phyloP scores from a whole-genome alignment of 73 alveolate species.

The Paraurostyla sp. region DNA sequence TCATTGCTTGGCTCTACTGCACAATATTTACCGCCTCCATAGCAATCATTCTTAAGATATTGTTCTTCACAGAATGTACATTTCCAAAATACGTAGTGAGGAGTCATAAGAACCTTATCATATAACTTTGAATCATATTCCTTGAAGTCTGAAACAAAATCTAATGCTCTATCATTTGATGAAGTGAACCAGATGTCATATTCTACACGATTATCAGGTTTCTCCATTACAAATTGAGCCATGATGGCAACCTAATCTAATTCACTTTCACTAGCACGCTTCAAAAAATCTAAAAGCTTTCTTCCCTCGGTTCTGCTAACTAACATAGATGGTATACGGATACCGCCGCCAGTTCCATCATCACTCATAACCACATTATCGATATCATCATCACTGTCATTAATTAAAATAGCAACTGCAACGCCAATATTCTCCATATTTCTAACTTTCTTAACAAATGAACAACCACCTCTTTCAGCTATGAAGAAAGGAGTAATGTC shows the following conservation, averaged over 20 bases:
- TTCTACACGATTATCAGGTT: slow-evolving; percentile 65
- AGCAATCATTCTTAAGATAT: slow-evolving; percentile 48
- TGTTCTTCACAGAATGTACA: slow-evolving; percentile 56
- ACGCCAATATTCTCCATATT: slow-evolving; percentile 84
- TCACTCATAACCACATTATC: slow-evolving; percentile 80
- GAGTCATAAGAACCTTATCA: slow-evolving; percentile 53
- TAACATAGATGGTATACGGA: slow-evolving; percentile 82
- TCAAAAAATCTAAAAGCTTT: slow-evolving; percentile 1
- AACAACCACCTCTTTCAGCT: slow-evolving; percentile 88
- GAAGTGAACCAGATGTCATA: slow-evolving; percentile 75
- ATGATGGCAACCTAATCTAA: not conserved
- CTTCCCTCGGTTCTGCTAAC: slow-evolving; percentile 77
- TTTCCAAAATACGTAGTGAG: slow-evolving; percentile 59
- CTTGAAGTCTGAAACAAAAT: slow-evolving; percentile 58
- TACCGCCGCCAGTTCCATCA: slow-evolving; percentile 92
- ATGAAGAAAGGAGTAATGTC: slow-evolving; percentile 67
- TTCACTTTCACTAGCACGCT: not conserved
- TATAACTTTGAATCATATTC: slow-evolving; percentile 41
- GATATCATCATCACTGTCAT: slow-evolving; percentile 68
- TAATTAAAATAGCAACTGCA: slow-evolving; percentile 73
- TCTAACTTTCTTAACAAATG: slow-evolving; percentile 84
- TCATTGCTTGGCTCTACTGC: slow-evolving; percentile 38
- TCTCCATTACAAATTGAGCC: slow-evolving; percentile 54
- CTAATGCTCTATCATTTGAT: slow-evolving; percentile 67
- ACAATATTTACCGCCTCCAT: slow-evolving; percentile 65